Evolutionary conservation across 2,329 filamentous ascomycete genomes (phyloP).

Genomic region (Trichophyton mentagrophytes): DNA sequence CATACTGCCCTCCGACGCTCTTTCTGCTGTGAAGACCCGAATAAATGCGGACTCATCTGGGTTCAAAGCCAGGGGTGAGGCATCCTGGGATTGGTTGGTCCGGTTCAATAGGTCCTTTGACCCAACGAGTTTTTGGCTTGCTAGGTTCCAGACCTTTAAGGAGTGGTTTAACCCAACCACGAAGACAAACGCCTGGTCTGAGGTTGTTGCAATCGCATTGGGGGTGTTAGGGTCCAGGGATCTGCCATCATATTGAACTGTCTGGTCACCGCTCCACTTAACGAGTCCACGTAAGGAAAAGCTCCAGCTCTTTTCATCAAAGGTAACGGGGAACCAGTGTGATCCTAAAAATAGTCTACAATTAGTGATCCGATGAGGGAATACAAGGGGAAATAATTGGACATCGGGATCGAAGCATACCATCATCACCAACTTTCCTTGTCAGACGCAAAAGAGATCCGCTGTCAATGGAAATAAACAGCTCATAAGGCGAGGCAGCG

Average conservation of each 20-base stretch:
- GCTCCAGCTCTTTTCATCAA: conserved; percentile 38
- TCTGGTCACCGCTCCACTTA: conserved; percentile 32
- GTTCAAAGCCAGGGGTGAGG: conserved; percentile 62
- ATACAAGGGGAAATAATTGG: conserved; percentile 3
- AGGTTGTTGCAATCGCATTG: conserved; percentile 34
- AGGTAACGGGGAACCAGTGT: conserved; percentile 35
- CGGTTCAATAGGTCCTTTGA: conserved; percentile 66
- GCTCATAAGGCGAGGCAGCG: conserved; percentile 57
- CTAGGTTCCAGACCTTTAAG: conserved; percentile 77
- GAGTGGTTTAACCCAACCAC: conserved; percentile 82
- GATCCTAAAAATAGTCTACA: conserved; percentile 20
- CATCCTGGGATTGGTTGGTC: conserved; percentile 52
- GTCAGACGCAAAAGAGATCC: conserved; percentile 52
- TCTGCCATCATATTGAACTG: conserved; percentile 31
- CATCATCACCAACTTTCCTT: conserved; percentile 42
- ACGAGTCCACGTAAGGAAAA: conserved; percentile 37
- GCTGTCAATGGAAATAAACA: conserved; percentile 56
- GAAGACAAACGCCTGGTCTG: conserved; percentile 45
- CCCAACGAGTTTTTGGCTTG: conserved; percentile 63
- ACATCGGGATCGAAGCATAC: conserved; percentile 20
- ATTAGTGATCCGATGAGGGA: background rate
- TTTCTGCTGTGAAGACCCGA: conserved; percentile 51
- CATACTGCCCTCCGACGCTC: conserved; percentile 33
- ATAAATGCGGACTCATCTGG: conserved; percentile 67
- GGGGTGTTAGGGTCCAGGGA: conserved; percentile 32